Conservation (phyloP, 495 filamentous ascomycete genomes). For the Emericellopsis terricola region DNA sequence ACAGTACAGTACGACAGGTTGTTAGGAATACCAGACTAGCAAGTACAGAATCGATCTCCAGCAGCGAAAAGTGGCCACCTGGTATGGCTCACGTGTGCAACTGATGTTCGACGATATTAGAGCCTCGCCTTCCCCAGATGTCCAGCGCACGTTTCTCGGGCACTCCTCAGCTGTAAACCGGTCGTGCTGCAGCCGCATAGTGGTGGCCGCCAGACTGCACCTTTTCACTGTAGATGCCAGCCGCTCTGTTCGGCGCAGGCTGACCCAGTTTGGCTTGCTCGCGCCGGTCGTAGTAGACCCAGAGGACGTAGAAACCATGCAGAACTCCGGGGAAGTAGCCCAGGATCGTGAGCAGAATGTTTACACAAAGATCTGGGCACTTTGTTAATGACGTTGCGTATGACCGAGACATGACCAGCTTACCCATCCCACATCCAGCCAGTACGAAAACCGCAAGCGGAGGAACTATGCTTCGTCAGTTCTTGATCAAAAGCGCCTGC, state of each 20-base stretch:
- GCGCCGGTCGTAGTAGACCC: slow-evolving; percentile 62
- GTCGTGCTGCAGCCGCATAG: too few relatives aligned
- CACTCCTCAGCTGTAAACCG: too few relatives aligned
- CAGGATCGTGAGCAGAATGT: slow-evolving; percentile 63
- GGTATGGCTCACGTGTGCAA: too few relatives aligned
- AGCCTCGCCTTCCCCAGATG: too few relatives aligned
- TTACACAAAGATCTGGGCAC: slow-evolving; percentile 77
- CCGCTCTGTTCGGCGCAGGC: slow-evolving; percentile 29
- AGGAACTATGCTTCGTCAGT: slow-evolving; percentile 21
- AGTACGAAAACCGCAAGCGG: slow-evolving; percentile 21
- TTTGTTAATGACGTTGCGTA: neutral
- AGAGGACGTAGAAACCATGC: slow-evolving; percentile 85
- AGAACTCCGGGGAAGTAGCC: slow-evolving; percentile 56
- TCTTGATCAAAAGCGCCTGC: too few relatives aligned
- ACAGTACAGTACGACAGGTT: too few relatives aligned
- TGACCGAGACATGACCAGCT: neutral
- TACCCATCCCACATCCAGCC: slow-evolving; percentile 12
- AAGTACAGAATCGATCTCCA: too few relatives aligned
- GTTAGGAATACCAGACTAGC: too few relatives aligned
- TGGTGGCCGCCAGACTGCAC: slow-evolving; percentile 58
- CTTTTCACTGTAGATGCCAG: slow-evolving; percentile 65
- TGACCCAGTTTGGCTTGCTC: slow-evolving; percentile 36
- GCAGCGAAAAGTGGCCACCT: too few relatives aligned
- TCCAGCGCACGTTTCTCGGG: too few relatives aligned
- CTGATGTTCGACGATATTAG: too few relatives aligned